phyloP scores from a whole-genome alignment of 163 green algal species.

The Scenedesmus sp. region DNA sequence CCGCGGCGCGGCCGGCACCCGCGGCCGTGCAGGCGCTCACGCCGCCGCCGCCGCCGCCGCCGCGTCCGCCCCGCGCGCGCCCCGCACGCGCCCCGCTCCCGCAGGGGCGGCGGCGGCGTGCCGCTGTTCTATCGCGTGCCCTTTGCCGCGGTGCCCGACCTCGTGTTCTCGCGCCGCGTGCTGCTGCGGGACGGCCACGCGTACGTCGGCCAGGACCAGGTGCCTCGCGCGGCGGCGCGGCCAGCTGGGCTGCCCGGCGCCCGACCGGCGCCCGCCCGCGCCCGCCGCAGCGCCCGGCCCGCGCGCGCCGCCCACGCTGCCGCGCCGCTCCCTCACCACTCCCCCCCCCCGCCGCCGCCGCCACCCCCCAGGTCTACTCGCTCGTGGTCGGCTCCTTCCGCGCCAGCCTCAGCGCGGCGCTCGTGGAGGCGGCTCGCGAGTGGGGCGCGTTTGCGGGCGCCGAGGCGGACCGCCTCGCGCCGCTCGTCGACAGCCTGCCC shows the following conservation, averaged over 20 bases:
- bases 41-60: conserved; percentile 5
- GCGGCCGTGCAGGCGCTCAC: neutral
- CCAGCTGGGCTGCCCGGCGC: neutral
- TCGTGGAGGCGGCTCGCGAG: conserved; percentile 65
- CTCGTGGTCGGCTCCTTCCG: conserved; percentile 45
- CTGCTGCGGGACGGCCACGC: conserved; percentile 77
- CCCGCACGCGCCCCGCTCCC: neutral
- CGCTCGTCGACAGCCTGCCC: conserved; percentile 76
- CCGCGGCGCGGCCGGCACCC: neutral
- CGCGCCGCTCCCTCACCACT: neutral
- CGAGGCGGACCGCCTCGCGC: conserved; percentile 77
- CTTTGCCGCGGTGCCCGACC: conserved; percentile 87
- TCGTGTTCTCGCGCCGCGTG: conserved; percentile 80
- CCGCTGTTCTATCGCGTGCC: conserved; percentile 77
- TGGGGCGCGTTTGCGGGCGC: conserved; percentile 63
- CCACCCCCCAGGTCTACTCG: conserved; percentile 40
- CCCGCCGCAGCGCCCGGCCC: neutral
- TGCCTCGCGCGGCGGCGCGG: conserved; percentile 46
- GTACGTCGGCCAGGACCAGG: conserved; percentile 82
- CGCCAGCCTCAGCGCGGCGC: conserved; percentile 61
- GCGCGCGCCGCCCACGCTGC: neutral
- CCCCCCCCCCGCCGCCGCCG: neutral
- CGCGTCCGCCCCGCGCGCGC: neutral
- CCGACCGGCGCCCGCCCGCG: neutral
- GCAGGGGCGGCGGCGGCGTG: neutral